Percentiles rank a stretch among this genome's conserved stretches.
These are phyloP conservation scores for Trichoderma brevicompactum DNA, from an alignment of 2,329 filamentous ascomycete species.

Conservation along the genomic window DNA sequence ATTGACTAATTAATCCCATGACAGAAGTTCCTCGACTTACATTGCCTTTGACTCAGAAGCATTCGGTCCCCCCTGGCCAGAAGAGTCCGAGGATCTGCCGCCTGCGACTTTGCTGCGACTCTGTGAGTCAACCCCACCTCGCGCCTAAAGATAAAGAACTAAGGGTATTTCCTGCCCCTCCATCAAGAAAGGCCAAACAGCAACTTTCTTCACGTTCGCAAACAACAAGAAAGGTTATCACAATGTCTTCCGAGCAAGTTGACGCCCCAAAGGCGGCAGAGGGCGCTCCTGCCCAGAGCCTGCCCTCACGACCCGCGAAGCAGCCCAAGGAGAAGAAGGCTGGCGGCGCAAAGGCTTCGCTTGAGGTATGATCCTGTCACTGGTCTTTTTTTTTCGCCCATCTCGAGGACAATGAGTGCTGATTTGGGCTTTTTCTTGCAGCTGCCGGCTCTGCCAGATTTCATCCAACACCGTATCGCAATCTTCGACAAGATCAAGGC, in stretches of 20 bases:
- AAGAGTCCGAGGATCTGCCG: slow-evolving; percentile 38
- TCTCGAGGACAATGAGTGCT: not conserved
- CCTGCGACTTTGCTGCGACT: slow-evolving; percentile 13
- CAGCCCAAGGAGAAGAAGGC: slow-evolving; percentile 52
- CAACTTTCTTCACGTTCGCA: slow-evolving; percentile 35
- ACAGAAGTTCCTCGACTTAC: not conserved
- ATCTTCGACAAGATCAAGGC: slow-evolving; percentile 90
- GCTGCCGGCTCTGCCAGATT: slow-evolving; percentile 65
- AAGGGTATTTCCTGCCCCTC: slow-evolving; percentile 41
- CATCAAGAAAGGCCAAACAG: slow-evolving; percentile 35
- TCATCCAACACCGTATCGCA: slow-evolving; percentile 80
- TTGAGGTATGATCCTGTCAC: slow-evolving; percentile 47
- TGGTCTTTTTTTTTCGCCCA: not conserved
- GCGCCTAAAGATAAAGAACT: slow-evolving; percentile 26
- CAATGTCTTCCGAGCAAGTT: slow-evolving; percentile 47
- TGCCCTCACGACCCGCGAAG: slow-evolving; percentile 45
- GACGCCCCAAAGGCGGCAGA: slow-evolving; percentile 43
- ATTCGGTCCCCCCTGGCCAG: not conserved
- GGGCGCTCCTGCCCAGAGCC: slow-evolving; percentile 41
- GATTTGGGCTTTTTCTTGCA: slow-evolving; percentile 29
- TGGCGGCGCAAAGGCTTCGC: slow-evolving; percentile 58
- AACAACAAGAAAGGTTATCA: slow-evolving; percentile 32
- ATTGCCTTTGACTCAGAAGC: not conserved
- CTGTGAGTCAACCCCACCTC: slow-evolving; percentile 46
- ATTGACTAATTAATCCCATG: not conserved